A percentile compares a stretch with the other conserved stretches of the same genome.
Evolutionary conservation across 2,329 filamentous ascomycete genomes (phyloP).

Genomic region (Graphilbum sp.): DNA sequence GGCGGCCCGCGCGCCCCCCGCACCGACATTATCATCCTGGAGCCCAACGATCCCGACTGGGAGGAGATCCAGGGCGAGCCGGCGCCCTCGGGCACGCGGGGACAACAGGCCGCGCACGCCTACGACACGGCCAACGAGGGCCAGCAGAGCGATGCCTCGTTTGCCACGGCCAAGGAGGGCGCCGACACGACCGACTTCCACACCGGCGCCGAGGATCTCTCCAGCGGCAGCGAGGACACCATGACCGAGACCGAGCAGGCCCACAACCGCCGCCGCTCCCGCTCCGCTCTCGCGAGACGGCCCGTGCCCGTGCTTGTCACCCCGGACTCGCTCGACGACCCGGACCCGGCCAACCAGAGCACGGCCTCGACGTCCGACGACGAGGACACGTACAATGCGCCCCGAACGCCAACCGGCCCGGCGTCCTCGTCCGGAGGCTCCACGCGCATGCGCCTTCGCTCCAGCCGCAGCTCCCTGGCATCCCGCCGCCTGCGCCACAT

Average conservation of each 20-base stretch:
- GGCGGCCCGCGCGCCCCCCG: conserved; percentile 58
- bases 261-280: conserved; percentile 2
- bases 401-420: conserved; percentile 46
- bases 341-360: conserved; percentile 40
- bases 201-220: conserved; percentile 68
- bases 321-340: background rate
- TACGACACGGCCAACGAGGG: conserved; percentile 75
- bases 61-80: conserved; percentile 56
- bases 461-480: conserved; percentile 44
- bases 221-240: conserved; percentile 56
- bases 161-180: conserved; percentile 59
- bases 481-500: conserved; percentile 40
- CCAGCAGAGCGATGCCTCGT: conserved; percentile 36
- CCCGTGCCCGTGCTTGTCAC: background rate
- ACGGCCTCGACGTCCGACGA: conserved; percentile 77
- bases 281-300: background rate
- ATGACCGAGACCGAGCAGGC: conserved; percentile 64
- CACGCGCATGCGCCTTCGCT: conserved; percentile 48
- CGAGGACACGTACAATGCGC: conserved; percentile 46
- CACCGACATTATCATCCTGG: conserved; percentile 51
- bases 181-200: conserved; percentile 88
- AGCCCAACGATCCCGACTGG: conserved; percentile 67
- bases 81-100: conserved; percentile 23
- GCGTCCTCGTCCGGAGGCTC: conserved; percentile 36
- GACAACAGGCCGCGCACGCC: conserved; percentile 11